Evolutionary conservation across 2,329 filamentous ascomycete species (phyloP).

Genomic region (Trichothecium roseum): DNA sequence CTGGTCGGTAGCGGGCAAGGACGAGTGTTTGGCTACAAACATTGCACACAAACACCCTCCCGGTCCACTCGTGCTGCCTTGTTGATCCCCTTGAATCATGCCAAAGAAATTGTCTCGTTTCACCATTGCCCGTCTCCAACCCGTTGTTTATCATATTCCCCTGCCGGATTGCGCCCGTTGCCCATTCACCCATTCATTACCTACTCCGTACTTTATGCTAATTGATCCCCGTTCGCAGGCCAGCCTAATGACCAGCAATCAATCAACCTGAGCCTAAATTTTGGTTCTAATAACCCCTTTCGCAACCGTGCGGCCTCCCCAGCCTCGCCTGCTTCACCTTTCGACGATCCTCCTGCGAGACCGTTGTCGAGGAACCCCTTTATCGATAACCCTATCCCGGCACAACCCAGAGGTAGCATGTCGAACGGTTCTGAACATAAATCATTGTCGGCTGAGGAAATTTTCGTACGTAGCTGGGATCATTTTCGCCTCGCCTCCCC

Average conservation of each 20-base stretch:
- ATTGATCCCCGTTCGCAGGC: conserved; percentile 1
- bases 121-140: conserved; percentile 1
- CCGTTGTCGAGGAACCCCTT: conserved; percentile 68
- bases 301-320: conserved; percentile 63
- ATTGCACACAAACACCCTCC: not conserved
- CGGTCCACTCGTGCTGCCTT: not conserved
- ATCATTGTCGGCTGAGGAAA: conserved; percentile 51
- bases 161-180: too few species aligned
- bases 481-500: conserved; percentile 8
- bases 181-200: conserved; percentile 6
- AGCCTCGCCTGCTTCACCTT: conserved; percentile 41
- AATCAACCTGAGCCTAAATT: conserved; percentile 48
- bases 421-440: conserved; percentile 33
- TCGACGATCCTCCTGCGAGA: conserved; percentile 48
- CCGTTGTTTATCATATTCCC: conserved; percentile 1
- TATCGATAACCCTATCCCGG: conserved; percentile 36
- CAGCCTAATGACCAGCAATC: conserved; percentile 2
- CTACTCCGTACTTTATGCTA: conserved; percentile 6
- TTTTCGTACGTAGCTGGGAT: conserved; percentile 54
- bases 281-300: conserved; percentile 75
- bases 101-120: conserved; percentile 7
- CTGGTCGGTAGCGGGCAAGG: too few species aligned
- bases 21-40: too few species aligned
- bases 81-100: conserved; percentile 5
- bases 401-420: conserved; percentile 38